Percentiles rank a stretch among this genome's conserved stretches.
These are phyloP conservation scores for Phytophthora cryptogea DNA, from an alignment of 352 stramenopile genomes.

Conservation along the genomic window DNA sequence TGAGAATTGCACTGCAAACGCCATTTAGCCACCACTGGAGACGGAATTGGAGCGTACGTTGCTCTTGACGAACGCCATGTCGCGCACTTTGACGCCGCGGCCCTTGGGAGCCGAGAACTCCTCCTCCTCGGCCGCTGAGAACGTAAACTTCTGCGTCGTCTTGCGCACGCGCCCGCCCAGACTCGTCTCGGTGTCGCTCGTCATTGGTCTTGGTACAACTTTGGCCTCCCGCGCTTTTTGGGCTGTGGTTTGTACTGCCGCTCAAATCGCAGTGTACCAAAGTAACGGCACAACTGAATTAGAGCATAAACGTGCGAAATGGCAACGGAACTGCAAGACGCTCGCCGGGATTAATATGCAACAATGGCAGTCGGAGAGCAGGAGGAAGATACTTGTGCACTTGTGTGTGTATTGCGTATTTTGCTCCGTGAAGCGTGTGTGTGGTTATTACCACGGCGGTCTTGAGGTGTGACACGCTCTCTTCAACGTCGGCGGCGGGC, in stretches of 20 bases:
- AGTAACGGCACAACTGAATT: no score
- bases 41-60: constrained; percentile 32
- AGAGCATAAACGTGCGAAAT: no score
- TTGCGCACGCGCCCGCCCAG: constrained; percentile 58
- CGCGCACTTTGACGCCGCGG: constrained; percentile 56
- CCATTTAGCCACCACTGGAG: not conserved
- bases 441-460: no score
- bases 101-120: constrained; percentile 68
- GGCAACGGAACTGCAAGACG: no score
- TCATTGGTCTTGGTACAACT: not conserved
- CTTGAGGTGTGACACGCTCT: no score
- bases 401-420: no score
- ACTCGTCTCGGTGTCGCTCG: constrained; percentile 20
- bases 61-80: constrained; percentile 60
- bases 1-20: not conserved
- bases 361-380: no score
- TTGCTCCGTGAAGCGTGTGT: no score
- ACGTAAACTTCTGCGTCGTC: constrained; percentile 73
- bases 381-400: no score
- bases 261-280: not conserved
- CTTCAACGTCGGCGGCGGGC: no score
- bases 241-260: constrained; percentile 7
- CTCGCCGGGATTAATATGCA: no score
- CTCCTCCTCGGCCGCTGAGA: constrained; percentile 49
- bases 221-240: constrained; percentile 28